Evolutionary conservation across 176 grass and related monocot genomes (phyloP).

Genomic region (Hsuehochloa calcarea): DNA sequence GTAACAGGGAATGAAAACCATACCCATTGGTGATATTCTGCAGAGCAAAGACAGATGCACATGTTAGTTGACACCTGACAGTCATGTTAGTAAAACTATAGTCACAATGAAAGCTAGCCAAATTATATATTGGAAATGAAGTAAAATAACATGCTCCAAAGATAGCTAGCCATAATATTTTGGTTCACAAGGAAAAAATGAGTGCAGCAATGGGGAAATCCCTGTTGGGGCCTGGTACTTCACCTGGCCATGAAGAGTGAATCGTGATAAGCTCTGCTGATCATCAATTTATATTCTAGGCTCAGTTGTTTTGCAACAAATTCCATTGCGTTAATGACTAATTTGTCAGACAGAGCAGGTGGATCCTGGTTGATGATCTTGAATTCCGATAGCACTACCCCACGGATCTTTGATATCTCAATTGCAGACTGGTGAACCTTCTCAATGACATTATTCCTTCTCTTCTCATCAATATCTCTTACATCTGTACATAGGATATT

Average conservation of each 20-base stretch:
- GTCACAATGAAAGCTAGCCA: background rate
- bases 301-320: conserved; percentile 60
- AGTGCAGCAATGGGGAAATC: background rate
- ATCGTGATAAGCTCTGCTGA: conserved; percentile 97
- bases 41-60: conserved; percentile 7
- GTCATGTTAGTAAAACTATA: background rate
- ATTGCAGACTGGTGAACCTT: conserved; percentile 61
- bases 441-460: conserved; percentile 79
- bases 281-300: conserved; percentile 75
- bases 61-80: background rate
- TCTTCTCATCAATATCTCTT: conserved; percentile 86
- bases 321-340: conserved; percentile 69
- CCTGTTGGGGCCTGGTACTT: background rate
- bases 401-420: conserved; percentile 59
- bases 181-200: background rate
- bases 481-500: conserved; percentile 50
- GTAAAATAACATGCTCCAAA: background rate
- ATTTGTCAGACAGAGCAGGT: conserved; percentile 70
- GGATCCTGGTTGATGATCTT: conserved; percentile 92
- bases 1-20: conserved; percentile 98
- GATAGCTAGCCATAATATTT: background rate
- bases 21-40: conserved; percentile 94
- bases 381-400: conserved; percentile 75
- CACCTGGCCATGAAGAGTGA: conserved; percentile 99
- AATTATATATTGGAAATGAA: background rate